A percentile compares a stretch with the other conserved stretches of the same genome.
phyloP scores from a whole-genome alignment of 2,329 filamentous ascomycete genomes.

The Cryphonectria japonica region DNA sequence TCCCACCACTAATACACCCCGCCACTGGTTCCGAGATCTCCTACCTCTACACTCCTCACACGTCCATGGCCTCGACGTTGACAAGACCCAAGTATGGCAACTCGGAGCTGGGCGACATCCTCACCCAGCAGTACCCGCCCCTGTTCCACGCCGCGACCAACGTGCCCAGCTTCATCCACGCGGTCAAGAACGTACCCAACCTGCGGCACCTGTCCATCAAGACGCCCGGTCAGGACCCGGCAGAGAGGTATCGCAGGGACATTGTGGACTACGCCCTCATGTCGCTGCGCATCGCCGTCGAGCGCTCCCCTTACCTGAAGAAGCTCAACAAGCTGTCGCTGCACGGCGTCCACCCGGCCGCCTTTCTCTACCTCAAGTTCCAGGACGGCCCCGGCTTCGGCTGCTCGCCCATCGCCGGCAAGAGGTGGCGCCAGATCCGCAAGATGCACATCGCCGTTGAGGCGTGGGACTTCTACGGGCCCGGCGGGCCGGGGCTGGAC shows the following conservation, averaged over 20 bases:
- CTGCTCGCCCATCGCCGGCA: conserved; percentile 70
- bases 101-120: conserved; percentile 75
- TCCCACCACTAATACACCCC: conserved; percentile 83
- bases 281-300: conserved; percentile 81
- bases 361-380: conserved; percentile 78
- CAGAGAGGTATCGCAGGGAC: conserved; percentile 73
- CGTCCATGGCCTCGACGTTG: conserved; percentile 63
- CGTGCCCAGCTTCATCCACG: conserved; percentile 79
- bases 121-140: conserved; percentile 85
- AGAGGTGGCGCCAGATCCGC: conserved; percentile 77
- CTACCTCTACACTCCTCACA: conserved; percentile 82
- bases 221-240: conserved; percentile 72
- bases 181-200: conserved; percentile 69
- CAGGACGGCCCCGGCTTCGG: conserved; percentile 67
- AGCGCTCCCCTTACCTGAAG: conserved; percentile 66
- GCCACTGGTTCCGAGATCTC: conserved; percentile 75
- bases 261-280: conserved; percentile 89
- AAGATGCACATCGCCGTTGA: conserved; percentile 75
- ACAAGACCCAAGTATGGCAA: conserved; percentile 78
- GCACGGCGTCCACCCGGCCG: conserved; percentile 72
- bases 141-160: conserved; percentile 90
- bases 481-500: conserved; percentile 61
- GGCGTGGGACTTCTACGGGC: conserved; percentile 65
- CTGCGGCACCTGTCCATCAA: conserved; percentile 75
- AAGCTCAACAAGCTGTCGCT: conserved; percentile 73